phyloP scores from a whole-genome alignment of 1,284 basidiomycete genomes.

The Sporisorium scitamineum region DNA sequence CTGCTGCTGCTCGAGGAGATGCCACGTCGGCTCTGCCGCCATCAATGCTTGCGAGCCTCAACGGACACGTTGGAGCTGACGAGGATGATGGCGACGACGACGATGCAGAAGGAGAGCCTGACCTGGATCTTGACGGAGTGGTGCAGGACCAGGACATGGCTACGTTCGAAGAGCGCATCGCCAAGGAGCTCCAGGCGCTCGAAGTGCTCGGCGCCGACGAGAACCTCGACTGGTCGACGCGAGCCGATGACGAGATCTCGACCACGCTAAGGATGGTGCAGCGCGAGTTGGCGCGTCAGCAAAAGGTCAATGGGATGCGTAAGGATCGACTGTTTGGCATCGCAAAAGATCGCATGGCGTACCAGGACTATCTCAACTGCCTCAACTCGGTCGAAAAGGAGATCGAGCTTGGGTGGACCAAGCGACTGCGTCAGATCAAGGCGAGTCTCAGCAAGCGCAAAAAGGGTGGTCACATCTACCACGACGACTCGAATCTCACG shows the following conservation, averaged over 20 bases:
- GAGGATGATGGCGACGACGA: slow-evolving; percentile 43
- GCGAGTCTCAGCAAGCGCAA: slow-evolving; percentile 65
- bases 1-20: slow-evolving; percentile 1
- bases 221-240: slow-evolving; percentile 64
- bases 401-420: slow-evolving; percentile 66
- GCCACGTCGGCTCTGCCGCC: slow-evolving; percentile 17
- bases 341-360: slow-evolving; percentile 87
- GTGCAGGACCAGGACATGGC: slow-evolving; percentile 70
- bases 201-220: slow-evolving; percentile 72
- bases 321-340: slow-evolving; percentile 80
- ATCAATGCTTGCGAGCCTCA: slow-evolving; percentile 20
- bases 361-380: slow-evolving; percentile 73
- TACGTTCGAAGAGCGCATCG: slow-evolving; percentile 73
- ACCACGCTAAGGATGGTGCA: slow-evolving; percentile 89
- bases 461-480: slow-evolving; percentile 48
- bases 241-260: slow-evolving; percentile 86
- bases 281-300: slow-evolving; percentile 80
- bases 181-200: slow-evolving; percentile 72
- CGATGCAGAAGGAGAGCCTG: slow-evolving; percentile 48
- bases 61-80: slow-evolving; percentile 28
- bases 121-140: slow-evolving; percentile 28
- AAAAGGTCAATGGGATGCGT: slow-evolving; percentile 84
- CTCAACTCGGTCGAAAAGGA: slow-evolving; percentile 66
- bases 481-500: slow-evolving; percentile 36
- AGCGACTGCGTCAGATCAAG: slow-evolving; percentile 64